phyloP scores from a whole-genome alignment of 2,329 filamentous ascomycete species.

The Cylindrodendrum hubeiense region DNA sequence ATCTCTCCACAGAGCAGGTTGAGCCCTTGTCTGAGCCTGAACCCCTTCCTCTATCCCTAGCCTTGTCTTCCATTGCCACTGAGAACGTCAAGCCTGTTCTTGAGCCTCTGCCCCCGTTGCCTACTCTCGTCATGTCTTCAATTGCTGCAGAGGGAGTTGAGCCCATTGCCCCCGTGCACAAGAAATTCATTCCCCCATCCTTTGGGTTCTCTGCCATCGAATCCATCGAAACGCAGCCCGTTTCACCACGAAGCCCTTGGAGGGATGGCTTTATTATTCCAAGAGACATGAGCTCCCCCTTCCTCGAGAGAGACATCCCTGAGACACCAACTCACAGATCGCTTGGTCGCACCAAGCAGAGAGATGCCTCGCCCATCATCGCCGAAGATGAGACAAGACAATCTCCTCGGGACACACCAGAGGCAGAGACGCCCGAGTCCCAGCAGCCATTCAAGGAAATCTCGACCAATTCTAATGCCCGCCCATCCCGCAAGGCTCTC shows the following conservation, averaged over 20 bases:
- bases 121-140: conserved; percentile 52
- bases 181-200: conserved; percentile 40
- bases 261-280: conserved; percentile 70
- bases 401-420: conserved; percentile 56
- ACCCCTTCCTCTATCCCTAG: conserved; percentile 41
- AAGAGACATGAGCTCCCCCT: conserved; percentile 54
- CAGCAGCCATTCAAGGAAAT: conserved; percentile 72
- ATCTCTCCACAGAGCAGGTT: conserved; percentile 52
- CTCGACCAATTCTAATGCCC: conserved; percentile 66
- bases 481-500: conserved; percentile 54
- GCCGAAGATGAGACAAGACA: conserved; percentile 75
- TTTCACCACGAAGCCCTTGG: conserved; percentile 63
- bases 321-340: conserved; percentile 55
- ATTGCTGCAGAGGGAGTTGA: conserved; percentile 52
- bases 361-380: conserved; percentile 61
- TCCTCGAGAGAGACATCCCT: conserved; percentile 48
- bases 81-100: conserved; percentile 53
- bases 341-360: conserved; percentile 59
- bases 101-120: conserved; percentile 37
- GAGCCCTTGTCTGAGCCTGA: conserved; percentile 49
- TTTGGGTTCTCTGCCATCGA: conserved; percentile 60
- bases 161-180: conserved; percentile 53
- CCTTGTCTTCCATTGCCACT: conserved; percentile 47
- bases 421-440: conserved; percentile 65
- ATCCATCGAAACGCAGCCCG: conserved; percentile 60